A percentile compares a stretch with the other conserved stretches of the same genome.
Conservation (phyloP, 306 rosid species). For the Acacia crassicarpa region DNA sequence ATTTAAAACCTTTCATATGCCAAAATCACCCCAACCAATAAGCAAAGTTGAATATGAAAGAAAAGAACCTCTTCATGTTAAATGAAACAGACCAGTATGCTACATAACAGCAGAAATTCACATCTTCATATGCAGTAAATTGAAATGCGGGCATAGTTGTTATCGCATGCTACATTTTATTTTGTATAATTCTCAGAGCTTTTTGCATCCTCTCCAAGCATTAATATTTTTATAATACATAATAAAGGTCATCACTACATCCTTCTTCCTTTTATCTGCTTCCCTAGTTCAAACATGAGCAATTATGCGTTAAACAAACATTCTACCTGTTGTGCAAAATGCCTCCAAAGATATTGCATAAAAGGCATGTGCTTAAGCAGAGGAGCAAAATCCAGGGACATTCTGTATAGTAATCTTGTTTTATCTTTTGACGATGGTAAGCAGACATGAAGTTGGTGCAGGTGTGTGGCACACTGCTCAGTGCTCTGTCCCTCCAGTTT, state of each 20-base stretch:
- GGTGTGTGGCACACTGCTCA: conserved; percentile 64
- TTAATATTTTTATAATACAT: neutral
- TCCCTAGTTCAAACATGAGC: neutral
- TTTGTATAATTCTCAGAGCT: neutral
- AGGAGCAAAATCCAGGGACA: conserved; percentile 77
- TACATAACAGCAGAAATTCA: neutral
- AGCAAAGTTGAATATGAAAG: neutral
- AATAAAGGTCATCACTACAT: neutral
- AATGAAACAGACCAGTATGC: neutral
- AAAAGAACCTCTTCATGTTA: neutral
- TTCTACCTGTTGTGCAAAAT: conserved; percentile 21
- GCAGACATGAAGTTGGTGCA: conserved; percentile 80
- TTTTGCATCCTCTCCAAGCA: neutral
- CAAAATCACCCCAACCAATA: neutral
- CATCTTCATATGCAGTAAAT: neutral
- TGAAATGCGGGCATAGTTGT: neutral
- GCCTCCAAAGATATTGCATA: conserved; percentile 23
- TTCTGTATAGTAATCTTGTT: conserved; percentile 68
- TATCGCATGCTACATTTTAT: neutral
- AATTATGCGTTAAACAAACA: neutral
- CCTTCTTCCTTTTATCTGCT: neutral
- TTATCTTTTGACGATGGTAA: conserved; percentile 63
- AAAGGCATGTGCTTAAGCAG: conserved; percentile 50
- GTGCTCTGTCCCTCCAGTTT: conserved; percentile 66
- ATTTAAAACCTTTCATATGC: conserved; percentile 56